Percentiles rank a stretch among this genome's conserved stretches.
Evolutionary conservation across 2,329 filamentous ascomycete genomes (phyloP).

Genomic region (Pseudogymnoascus sp.): DNA sequence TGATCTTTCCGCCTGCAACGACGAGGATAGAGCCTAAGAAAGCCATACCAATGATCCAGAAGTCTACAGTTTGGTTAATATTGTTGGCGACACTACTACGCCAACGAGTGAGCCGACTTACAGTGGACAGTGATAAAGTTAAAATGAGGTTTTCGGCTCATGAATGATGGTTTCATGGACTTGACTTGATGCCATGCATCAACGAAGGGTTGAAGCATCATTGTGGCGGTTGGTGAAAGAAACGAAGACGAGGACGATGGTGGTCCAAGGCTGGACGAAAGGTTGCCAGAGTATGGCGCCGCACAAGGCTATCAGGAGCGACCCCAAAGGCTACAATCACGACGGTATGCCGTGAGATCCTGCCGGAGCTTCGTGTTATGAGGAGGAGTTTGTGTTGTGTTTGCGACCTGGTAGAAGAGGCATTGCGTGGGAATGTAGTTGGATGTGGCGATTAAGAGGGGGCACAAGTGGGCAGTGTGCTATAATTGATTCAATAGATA

Average conservation of each 20-base stretch:
- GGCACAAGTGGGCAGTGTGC: background rate
- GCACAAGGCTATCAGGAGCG: background rate
- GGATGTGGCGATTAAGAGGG: background rate
- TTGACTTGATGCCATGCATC: slow-evolving; percentile 36
- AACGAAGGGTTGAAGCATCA: slow-evolving; percentile 12
- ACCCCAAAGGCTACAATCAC: background rate
- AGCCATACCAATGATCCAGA: slow-evolving; percentile 69
- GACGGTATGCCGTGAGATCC: background rate
- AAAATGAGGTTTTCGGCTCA: slow-evolving; percentile 58
- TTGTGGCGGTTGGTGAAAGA: background rate
- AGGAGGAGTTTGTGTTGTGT: background rate
- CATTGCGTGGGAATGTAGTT: background rate
- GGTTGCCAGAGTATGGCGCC: background rate
- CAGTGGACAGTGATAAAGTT: slow-evolving; percentile 79
- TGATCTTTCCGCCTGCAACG: slow-evolving; percentile 54
- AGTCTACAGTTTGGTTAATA: slow-evolving; percentile 43
- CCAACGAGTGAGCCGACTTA: slow-evolving; percentile 35
- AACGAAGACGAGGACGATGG: background rate
- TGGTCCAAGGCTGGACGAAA: background rate
- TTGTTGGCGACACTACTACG: slow-evolving; percentile 2
- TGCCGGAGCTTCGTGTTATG: background rate
- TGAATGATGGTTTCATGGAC: slow-evolving; percentile 47
- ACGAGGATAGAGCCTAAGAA: slow-evolving; percentile 72
- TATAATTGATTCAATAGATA: background rate
- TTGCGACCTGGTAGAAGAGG: background rate